Conservation (phyloP, 2,329 filamentous ascomycete genomes). For the Clarireedia homoeocarpa region DNA sequence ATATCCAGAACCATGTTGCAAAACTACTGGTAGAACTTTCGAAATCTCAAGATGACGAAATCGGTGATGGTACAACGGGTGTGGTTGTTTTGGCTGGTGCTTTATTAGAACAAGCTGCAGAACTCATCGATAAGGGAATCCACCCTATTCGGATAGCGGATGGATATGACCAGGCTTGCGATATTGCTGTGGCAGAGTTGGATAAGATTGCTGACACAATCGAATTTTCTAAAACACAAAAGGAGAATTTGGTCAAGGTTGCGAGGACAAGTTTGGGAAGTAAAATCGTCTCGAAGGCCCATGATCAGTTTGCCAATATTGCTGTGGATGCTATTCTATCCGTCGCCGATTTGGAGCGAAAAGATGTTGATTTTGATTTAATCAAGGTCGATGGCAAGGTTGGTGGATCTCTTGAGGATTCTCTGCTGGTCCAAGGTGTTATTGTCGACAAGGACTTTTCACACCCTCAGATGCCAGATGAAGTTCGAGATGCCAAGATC, state of each 20-base stretch:
- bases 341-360: conserved; percentile 89
- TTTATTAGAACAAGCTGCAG: conserved; percentile 90
- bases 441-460: conserved; percentile 99
- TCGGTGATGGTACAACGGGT: conserved; percentile 95
- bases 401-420: conserved; percentile 86
- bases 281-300: conserved; percentile 98
- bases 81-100: conserved; percentile 94
- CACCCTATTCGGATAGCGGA: conserved; percentile 98
- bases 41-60: conserved; percentile 98
- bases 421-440: conserved; percentile 91
- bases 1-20: conserved; percentile 96
- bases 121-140: conserved; percentile 99
- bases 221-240: conserved; percentile 73
- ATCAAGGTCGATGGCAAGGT: conserved; percentile 99
- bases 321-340: conserved; percentile 95
- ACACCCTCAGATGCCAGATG: conserved; percentile 96
- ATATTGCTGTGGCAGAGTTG: conserved; percentile 87
- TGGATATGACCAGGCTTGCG: conserved; percentile 94
- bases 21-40: conserved; percentile 95
- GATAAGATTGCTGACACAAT: conserved; percentile 91
- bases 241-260: conserved; percentile 83
- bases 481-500: conserved; percentile 91
- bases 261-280: conserved; percentile 92
- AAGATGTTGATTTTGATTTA: conserved; percentile 96
- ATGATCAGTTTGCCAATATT: conserved; percentile 96